Conservation (phyloP, 176 grass and related monocot species). For the Hsuehochloa calcarea region DNA sequence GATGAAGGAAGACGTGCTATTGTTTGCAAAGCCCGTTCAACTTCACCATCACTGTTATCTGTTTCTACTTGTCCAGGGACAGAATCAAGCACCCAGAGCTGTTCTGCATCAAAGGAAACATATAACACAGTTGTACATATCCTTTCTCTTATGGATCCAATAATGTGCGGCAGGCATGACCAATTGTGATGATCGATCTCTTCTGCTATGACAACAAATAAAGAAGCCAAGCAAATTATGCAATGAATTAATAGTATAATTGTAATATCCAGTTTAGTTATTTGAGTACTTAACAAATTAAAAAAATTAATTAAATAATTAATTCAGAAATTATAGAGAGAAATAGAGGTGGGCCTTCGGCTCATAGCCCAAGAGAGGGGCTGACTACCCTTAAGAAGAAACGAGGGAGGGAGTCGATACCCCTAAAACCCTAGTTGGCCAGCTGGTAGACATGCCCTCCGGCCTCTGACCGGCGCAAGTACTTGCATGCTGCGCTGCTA, state of each 20-base stretch:
- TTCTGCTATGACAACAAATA: not conserved
- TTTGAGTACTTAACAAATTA: too few species aligned
- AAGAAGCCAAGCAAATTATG: not conserved
- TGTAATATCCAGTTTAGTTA: too few species aligned
- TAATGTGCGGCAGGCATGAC: not conserved
- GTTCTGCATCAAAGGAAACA: constrained; percentile 62
- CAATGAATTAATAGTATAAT: not conserved
- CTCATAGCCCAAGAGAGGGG: too few species aligned
- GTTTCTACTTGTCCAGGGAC: constrained; percentile 73
- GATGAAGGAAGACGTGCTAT: constrained; percentile 64
- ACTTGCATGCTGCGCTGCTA: too few species aligned
- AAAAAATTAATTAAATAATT: too few species aligned
- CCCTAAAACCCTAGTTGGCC: too few species aligned
- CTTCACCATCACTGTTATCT: constrained; percentile 77
- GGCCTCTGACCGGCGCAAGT: too few species aligned
- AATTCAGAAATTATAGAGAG: too few species aligned
- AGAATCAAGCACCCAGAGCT: constrained; percentile 97
- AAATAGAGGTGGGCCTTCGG: too few species aligned
- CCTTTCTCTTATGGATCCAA: not conserved
- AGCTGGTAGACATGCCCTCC: too few species aligned
- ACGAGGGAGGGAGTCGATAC: too few species aligned
- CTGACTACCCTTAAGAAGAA: too few species aligned
- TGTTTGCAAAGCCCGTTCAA: constrained; percentile 78
- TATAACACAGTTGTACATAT: constrained; percentile 5
- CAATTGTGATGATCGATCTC: not conserved